Base-by-base conservation (phyloP, 1,284 basidiomycete species). In the Ceratobasidium sp. region DNA sequence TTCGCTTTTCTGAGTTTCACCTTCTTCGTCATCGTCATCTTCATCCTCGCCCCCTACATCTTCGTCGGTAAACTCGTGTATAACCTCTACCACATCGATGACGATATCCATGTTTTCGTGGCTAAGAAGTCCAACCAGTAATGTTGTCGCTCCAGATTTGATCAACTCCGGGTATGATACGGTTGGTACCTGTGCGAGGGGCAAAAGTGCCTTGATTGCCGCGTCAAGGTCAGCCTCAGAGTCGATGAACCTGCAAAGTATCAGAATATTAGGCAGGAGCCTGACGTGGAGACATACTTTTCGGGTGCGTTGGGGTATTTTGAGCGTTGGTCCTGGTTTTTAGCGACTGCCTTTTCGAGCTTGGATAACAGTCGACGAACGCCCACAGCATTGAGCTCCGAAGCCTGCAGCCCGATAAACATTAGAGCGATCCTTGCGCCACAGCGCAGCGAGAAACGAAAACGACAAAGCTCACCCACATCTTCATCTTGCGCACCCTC, bases 21-120 rank as follows among this genome's bases (percentile, higher is more conserved):
- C 89, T 15, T 84, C 86, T 67, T 89, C 89, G 19, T 87, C 89
- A 2, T 90, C 89, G n/a, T 92, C 91, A 1, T 89, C 89, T 9
- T 91, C 91, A 6, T 85, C 89, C 76, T 92, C 93, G 52, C 92
- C 91, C 1, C 94, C 92, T 1, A 95, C 95, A 81, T 99, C 97
- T 82, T 99, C 97, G 81, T 99, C 97, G 0, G 96, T 97, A 77
- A 99, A 87, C 84, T 99, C 98, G 81, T 97, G 94, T 2, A 99
- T 87, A 34, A 97, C 89, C 82, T 97, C 94, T 25, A 98, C 90
- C 25, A 95, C 92, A 80, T 97, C 95, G 76, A 98, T 92, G 22
- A 94, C 93, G 78, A 99, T 97, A 84, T 99, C 96, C 59, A 92
- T 89, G 82, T 98, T 98, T 83, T 97, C 96, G 82, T 98, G 95